These are phyloP conservation scores for Bipolaris gigantea DNA, from an alignment of 2,329 filamentous ascomycete species.

Conservation along the genomic window DNA sequence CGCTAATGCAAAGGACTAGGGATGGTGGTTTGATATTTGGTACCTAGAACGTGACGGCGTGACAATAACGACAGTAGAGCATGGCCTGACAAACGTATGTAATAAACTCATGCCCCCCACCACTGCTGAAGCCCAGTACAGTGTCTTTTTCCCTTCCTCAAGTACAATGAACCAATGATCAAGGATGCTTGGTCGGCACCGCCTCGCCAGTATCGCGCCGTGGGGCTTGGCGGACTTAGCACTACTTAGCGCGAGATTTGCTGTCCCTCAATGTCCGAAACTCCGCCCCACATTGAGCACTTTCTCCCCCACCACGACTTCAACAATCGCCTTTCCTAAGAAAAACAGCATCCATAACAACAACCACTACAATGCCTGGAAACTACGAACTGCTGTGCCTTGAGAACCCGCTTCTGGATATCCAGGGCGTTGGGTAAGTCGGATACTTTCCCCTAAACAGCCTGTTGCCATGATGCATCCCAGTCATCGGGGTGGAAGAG, in stretches of 20 bases:
- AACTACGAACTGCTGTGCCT: conserved; percentile 89
- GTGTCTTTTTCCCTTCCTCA: not conserved
- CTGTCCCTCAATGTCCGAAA: conserved; percentile 21
- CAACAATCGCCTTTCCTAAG: conserved; percentile 14
- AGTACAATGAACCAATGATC: not conserved
- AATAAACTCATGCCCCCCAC: not conserved
- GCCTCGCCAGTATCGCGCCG: conserved; percentile 1
- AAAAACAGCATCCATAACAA: conserved; percentile 6
- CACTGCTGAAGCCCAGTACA: not conserved
- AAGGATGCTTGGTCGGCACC: conserved; percentile 6
- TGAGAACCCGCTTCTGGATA: conserved; percentile 98
- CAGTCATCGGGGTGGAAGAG: conserved; percentile 7
- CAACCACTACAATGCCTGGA: conserved; percentile 67
- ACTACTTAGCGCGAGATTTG: conserved; percentile 18
- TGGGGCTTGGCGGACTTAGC: conserved; percentile 3
- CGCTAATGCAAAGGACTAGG: not conserved
- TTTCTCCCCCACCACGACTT: conserved; percentile 19
- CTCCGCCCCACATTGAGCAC: conserved; percentile 22
- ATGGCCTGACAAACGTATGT: not conserved
- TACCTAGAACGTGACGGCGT: not conserved
- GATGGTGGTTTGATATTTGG: conserved; percentile 1
- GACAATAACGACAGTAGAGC: not conserved
- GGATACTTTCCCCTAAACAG: not conserved
- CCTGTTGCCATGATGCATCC: not conserved
- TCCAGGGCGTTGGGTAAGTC: conserved; percentile 74